Percentiles rank a stretch among this genome's conserved stretches.
Conservation (phyloP, 306 rosid species). For the Vigna hirtella region DNA sequence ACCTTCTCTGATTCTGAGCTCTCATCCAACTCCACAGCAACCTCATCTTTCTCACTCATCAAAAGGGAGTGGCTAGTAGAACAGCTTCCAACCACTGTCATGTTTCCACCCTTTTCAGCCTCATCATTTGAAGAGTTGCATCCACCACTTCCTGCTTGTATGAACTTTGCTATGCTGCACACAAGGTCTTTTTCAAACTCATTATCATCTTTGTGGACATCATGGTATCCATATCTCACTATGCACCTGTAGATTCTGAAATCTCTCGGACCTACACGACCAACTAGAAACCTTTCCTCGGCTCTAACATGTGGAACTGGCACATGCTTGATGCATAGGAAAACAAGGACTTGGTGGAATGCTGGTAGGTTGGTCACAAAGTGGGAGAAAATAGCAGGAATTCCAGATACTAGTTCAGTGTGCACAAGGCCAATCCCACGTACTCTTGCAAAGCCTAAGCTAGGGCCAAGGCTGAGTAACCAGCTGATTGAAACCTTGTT, state of each 20-base stretch:
- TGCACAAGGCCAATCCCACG: slow-evolving; percentile 85
- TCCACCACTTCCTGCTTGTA: slow-evolving; percentile 52
- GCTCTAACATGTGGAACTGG: slow-evolving; percentile 82
- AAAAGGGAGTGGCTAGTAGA: slow-evolving; percentile 54
- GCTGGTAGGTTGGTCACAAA: slow-evolving; percentile 96
- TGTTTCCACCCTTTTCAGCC: slow-evolving; percentile 44
- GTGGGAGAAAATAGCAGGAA: slow-evolving; percentile 91
- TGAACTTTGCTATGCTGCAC: slow-evolving; percentile 91
- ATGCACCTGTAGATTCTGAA: slow-evolving; percentile 80
- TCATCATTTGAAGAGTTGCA: slow-evolving; percentile 40
- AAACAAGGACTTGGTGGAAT: slow-evolving; percentile 90
- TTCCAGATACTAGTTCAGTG: slow-evolving; percentile 87
- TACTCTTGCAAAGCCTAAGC: slow-evolving; percentile 84
- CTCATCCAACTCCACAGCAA: slow-evolving; percentile 33
- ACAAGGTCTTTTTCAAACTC: slow-evolving; percentile 93
- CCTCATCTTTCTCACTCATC: slow-evolving; percentile 44
- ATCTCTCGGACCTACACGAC: slow-evolving; percentile 74
- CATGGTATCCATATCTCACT: slow-evolving; percentile 88
- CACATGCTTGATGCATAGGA: slow-evolving; percentile 92
- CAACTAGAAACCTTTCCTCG: slow-evolving; percentile 81
- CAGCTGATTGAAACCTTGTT: slow-evolving; percentile 92
- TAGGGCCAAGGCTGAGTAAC: slow-evolving; percentile 77
- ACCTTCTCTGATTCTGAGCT: slow-evolving; percentile 45
- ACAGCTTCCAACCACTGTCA: slow-evolving; percentile 74
- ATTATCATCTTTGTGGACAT: slow-evolving; percentile 80